Evolutionary conservation across 1,139 yeast genomes (phyloP), one percentile per base, ranked within the genome.

Genomic region (Magnusiomyces suaveolens): DNA sequence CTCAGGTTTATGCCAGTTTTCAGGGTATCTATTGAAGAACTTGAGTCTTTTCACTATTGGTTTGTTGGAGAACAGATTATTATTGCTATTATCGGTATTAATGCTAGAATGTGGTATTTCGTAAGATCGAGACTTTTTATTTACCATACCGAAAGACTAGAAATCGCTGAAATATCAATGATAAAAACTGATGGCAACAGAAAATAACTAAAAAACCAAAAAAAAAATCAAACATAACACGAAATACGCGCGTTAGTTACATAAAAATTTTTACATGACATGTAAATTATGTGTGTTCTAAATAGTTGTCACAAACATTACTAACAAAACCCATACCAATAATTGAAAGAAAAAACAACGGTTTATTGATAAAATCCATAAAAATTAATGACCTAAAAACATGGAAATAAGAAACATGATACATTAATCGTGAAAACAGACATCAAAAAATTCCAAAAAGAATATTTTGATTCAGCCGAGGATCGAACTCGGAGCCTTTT

Each of bases 1-100:
- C n/a, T n/a, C 20, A 12, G 49, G 39, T 29, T 46, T 32, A n/a
- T 8, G 2, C n/a, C 38, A 18, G 39, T 46, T 46, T 26, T 44
- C 36, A 25, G 51, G 51, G 26, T 49, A 49, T 26, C 29, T 41
- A 29, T 49, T 43, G 38, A 49, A 49, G 41, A 49, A 49, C 26
- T 49, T 49, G 26, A 49, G 20, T 16, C 44, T 24, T 18, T 48
- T 36, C 21, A 29, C 32, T 12, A 25, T 21, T 48, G 51, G 51
- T 18, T 32, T 43, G 20, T 41, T n/a, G 36, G 36, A 29, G 12
- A 8, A 6, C 12, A 8, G 6, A 6, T 8, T 29, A 8, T 29
- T 8, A 29, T 6, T 12, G 12, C 12, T 29, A 29, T 8, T 8
- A 29, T 29, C 12, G 12, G 36, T 29, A 36, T 36, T 14, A 36